A percentile compares a stretch with the other conserved stretches of the same genome.
Evolutionary conservation across 257 asterid genomes (phyloP).

Genomic region (Fraxinus pennsylvanica): DNA sequence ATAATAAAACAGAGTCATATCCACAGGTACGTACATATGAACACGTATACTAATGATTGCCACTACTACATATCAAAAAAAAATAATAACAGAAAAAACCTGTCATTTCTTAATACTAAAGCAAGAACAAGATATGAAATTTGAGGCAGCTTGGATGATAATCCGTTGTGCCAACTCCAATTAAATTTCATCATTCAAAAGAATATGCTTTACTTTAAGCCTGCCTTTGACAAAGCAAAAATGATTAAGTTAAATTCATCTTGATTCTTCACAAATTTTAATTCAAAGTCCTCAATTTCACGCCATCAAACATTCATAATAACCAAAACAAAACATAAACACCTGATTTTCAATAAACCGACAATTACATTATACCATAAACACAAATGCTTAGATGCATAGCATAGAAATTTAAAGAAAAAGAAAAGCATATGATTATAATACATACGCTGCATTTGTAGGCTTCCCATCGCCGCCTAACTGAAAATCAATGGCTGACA

Average conservation of each 20-base stretch:
- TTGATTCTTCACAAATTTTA: slow-evolving; percentile 11
- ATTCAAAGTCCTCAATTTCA: background rate
- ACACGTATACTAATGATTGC: background rate
- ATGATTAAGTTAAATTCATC: slow-evolving; percentile 2
- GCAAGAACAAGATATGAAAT: slow-evolving; percentile 16
- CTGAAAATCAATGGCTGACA: slow-evolving; percentile 44
- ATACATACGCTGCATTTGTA: slow-evolving; percentile 50
- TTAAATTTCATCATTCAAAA: slow-evolving; percentile 11
- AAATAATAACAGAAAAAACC: background rate
- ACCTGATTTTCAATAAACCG: background rate
- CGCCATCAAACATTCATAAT: background rate
- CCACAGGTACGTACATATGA: no score
- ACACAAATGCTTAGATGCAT: slow-evolving; percentile 11
- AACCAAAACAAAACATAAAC: background rate
- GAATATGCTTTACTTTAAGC: background rate
- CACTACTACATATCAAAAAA: background rate
- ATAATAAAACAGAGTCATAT: background rate
- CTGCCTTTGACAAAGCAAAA: slow-evolving; percentile 2
- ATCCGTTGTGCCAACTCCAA: slow-evolving; percentile 14
- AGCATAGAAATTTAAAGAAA: slow-evolving; percentile 2
- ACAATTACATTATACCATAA: background rate
- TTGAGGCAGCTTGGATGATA: background rate
- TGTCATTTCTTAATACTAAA: background rate
- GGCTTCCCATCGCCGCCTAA: slow-evolving; percentile 61
- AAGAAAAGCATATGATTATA: background rate